Conservation (phyloP, 495 filamentous ascomycete species). For the Penicillium fimorum region DNA sequence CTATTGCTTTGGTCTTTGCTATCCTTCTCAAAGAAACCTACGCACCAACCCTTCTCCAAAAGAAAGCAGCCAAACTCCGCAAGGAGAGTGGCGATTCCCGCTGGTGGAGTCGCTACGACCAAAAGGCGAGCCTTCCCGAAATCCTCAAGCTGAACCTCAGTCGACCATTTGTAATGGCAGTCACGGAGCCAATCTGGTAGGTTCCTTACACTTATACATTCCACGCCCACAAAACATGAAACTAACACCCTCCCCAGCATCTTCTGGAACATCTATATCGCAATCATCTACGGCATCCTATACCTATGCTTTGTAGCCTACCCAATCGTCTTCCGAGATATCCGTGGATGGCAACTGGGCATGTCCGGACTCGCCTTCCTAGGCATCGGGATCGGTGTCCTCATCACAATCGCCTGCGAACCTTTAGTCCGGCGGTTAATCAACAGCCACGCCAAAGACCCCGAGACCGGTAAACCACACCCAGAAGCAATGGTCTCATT, state of each 20-base stretch:
- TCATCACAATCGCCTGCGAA: constrained; percentile 63
- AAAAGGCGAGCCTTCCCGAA: constrained; percentile 52
- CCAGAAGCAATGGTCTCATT: constrained; percentile 76
- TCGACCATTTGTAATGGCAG: constrained; percentile 72
- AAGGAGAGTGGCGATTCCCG: constrained; percentile 72
- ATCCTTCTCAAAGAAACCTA: constrained; percentile 71
- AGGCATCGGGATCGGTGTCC: constrained; percentile 72
- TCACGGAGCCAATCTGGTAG: constrained; percentile 81
- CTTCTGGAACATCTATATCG: constrained; percentile 77
- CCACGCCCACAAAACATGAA: background rate
- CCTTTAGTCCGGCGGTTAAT: constrained; percentile 72
- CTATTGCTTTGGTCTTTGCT: constrained; percentile 52
- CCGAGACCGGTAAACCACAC: constrained; percentile 60
- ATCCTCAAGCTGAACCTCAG: constrained; percentile 69
- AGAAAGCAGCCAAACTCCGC: constrained; percentile 63
- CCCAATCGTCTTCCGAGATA: constrained; percentile 70
- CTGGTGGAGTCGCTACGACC: constrained; percentile 76
- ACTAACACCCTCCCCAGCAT: constrained; percentile 37
- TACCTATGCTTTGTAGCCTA: constrained; percentile 85
- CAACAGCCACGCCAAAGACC: constrained; percentile 65
- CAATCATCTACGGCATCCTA: constrained; percentile 65
- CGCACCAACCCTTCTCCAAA: constrained; percentile 66
- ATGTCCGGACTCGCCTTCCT: constrained; percentile 70
- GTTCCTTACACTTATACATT: constrained; percentile 1
- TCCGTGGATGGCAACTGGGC: constrained; percentile 69